Conservation (phyloP, 768 basidiomycete species). For the Termitomyces sp. region DNA sequence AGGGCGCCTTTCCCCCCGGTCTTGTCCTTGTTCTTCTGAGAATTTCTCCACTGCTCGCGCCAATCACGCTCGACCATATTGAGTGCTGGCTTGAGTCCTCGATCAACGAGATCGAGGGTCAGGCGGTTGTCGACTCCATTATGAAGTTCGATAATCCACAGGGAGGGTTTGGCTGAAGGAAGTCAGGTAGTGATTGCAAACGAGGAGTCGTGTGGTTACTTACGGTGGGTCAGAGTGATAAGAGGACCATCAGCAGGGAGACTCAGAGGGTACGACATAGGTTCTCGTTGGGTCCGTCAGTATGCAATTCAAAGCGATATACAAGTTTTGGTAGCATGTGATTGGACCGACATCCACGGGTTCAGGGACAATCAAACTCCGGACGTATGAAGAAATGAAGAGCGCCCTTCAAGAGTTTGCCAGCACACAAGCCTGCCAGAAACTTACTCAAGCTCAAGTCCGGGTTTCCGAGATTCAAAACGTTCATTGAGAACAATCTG, state of each 20-base stretch:
- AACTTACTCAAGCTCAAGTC: too few relatives aligned
- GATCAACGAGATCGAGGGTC: conserved; percentile 51
- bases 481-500: too few relatives aligned
- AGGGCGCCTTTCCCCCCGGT: conserved; percentile 64
- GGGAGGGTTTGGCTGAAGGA: conserved; percentile 45
- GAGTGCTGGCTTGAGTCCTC: conserved; percentile 65
- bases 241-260: conserved; percentile 50
- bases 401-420: too few relatives aligned
- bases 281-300: not conserved
- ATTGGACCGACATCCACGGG: too few relatives aligned
- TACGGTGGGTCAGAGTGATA: conserved; percentile 69
- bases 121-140: conserved; percentile 75
- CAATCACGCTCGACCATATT: conserved; percentile 73
- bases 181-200: not conserved
- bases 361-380: not conserved
- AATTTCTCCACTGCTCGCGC: conserved; percentile 48
- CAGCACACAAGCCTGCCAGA: too few relatives aligned
- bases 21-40: conserved; percentile 40
- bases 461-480: too few relatives aligned
- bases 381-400: not conserved
- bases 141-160: conserved; percentile 82
- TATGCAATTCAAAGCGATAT: not conserved
- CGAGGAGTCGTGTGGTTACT: conserved; percentile 7
- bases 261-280: conserved; percentile 45
- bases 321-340: too few relatives aligned